Evolutionary conservation across 2,329 filamentous ascomycete genomes (phyloP).

Genomic region (Botrytis tulipae): DNA sequence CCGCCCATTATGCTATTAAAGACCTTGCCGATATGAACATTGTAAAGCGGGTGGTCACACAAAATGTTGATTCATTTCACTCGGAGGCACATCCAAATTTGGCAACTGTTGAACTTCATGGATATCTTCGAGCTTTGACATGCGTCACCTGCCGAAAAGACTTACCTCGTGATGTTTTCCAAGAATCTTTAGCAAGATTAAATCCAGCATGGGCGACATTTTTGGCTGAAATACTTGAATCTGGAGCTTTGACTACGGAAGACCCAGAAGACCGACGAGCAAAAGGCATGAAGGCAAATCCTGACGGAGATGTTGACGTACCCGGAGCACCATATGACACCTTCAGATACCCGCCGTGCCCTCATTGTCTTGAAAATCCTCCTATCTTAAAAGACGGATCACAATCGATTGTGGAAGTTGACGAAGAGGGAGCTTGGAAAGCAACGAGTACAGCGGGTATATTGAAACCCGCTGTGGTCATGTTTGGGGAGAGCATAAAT

Average conservation of each 20-base stretch:
- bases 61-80: slow-evolving; percentile 98
- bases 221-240: slow-evolving; percentile 66
- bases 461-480: slow-evolving; percentile 88
- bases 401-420: slow-evolving; percentile 62
- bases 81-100: slow-evolving; percentile 69
- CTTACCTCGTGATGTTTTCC: slow-evolving; percentile 71
- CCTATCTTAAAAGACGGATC: slow-evolving; percentile 55
- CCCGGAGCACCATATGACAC: slow-evolving; percentile 83
- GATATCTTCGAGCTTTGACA: slow-evolving; percentile 77
- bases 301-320: slow-evolving; percentile 91
- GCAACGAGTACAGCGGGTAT: slow-evolving; percentile 68
- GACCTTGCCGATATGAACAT: slow-evolving; percentile 70
- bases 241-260: slow-evolving; percentile 75
- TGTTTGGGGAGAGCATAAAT: slow-evolving; percentile 92
- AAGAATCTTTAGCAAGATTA: slow-evolving; percentile 69
- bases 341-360: slow-evolving; percentile 89
- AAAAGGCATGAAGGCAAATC: slow-evolving; percentile 78
- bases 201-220: slow-evolving; percentile 87
- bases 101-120: slow-evolving; percentile 82
- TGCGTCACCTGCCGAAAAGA: slow-evolving; percentile 77
- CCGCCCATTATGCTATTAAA: slow-evolving; percentile 73
- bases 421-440: slow-evolving; percentile 77
- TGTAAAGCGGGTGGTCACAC: slow-evolving; percentile 77
- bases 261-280: slow-evolving; percentile 66
- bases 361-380: slow-evolving; percentile 68